Base-by-base conservation (phyloP, 208 protist species). In the Trypanosoma boissoni region DNA sequence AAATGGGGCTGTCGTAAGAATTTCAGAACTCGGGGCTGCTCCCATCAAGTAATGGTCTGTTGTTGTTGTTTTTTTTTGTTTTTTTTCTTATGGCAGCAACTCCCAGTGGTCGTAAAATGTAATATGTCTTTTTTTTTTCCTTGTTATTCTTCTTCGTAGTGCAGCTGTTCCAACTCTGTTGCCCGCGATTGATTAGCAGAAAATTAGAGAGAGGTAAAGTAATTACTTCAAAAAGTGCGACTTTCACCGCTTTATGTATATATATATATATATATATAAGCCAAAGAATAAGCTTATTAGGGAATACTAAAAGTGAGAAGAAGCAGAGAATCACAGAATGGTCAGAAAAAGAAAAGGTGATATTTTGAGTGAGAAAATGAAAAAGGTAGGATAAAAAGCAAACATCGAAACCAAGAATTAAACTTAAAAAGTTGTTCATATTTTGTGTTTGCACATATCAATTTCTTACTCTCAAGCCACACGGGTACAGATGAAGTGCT, bases 21-120 rank as follows among this genome's bases (percentile, higher is more conserved):
- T 71, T 62, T 92, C 78, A 14, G 59, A 42, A 32, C 85, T 92
- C 10, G 85, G 85, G 41, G 67, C 85, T 8, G 74, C 74, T 37
- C 85, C 85, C 85, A 92, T 92, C 14, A 26, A 57, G 14, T 49
- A 49, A 24, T 10, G 23, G 23, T 34, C 16, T 34, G 31, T 24
- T 57, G 16, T 41, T 20, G 5, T 39, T 39, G 12, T 12, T 39
- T 12, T 39, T 39, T 39, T 39, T 39, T 39, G 34, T 12, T 39
- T 39, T 39, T 6, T 12, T 39, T n/a, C n/a, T n/a, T n/a, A n/a
- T n/a, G n/a, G n/a, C n/a, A n/a, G n/a, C n/a, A n/a, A n/a, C n/a
- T n/a, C n/a, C n/a, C n/a, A n/a, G n/a, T n/a, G n/a, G n/a, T n/a
- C n/a, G n/a, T n/a, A n/a, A n/a, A n/a, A n/a, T n/a, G n/a, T n/a